Base-by-base conservation (phyloP, 306 rosid species). In the Glycine soja region DNA sequence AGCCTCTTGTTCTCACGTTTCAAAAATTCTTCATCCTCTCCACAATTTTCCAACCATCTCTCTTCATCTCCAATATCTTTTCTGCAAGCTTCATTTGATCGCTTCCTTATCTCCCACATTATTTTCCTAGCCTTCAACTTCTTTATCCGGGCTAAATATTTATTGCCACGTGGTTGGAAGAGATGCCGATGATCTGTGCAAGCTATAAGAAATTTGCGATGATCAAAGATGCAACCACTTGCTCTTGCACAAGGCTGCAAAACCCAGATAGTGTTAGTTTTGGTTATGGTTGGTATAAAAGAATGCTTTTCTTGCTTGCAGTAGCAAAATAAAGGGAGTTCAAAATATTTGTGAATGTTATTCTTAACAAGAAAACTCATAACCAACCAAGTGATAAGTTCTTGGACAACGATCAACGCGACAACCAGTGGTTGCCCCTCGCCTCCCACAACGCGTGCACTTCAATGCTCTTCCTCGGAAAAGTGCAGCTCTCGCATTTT, bases 1-100 rank as follows among this genome's bases (percentile, higher is more conserved):
- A 95, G 98, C 88, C 99, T 95, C 93, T 89, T 93, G 80, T 91
- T 95, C 88, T 95, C 99, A 52, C 99, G 95, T 85, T 95, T 95
- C 91, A 95, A 87, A 90, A 95, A 95, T 79, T 95, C 99, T 83
- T 95, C 99, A 86, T 95, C 99, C 90, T 95, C 99, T 7, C 99
- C 99, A 83, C 99, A 95, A 63, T 95, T 95, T 85, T 95, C 99
- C 72, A 95, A 81, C 99, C 99, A 95, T 88, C 86, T 93, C 87
- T 95, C 98, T 84, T 95, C 99, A 70, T 97, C 93, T 79, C 88
- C 97, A 79, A 95, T 86, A 75, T 95, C 99, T 92, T 85, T 95
- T 74, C 91, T 88, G 77, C 72, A 84, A 67, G 92, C 91, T 84
- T 95, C 99, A 82, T 89, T 95, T 81, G 97, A 88, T 72, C 77